phyloP scores from a whole-genome alignment of 1,284 basidiomycete species.

The Microbotryum lychnidis-dioicae region DNA sequence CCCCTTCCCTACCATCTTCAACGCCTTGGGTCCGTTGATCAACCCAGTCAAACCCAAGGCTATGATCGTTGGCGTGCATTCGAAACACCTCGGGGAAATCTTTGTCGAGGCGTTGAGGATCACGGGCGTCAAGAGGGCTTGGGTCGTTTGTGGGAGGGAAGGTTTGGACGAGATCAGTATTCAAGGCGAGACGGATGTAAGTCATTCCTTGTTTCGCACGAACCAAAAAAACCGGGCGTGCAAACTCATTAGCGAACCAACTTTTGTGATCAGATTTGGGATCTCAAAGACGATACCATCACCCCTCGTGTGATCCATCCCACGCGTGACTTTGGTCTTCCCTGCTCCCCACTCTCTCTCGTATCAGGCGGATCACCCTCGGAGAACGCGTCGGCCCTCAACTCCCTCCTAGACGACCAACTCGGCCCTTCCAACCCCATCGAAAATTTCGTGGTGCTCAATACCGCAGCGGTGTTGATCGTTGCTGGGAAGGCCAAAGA shows the following conservation, averaged over 20 bases:
- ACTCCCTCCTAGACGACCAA: constrained; percentile 48
- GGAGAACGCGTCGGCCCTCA: constrained; percentile 65
- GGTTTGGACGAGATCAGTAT: constrained; percentile 90
- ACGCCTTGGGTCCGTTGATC: constrained; percentile 86
- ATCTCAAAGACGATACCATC: constrained; percentile 43
- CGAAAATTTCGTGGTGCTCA: constrained; percentile 74
- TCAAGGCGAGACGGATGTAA: constrained; percentile 73
- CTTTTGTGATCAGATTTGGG: constrained; percentile 41
- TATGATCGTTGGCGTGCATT: constrained; percentile 86
- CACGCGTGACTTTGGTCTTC: constrained; percentile 58
- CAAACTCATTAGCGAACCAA: no score
- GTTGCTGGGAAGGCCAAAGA: constrained; percentile 64
- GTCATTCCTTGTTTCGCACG: constrained; percentile 10
- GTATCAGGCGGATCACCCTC: constrained; percentile 65
- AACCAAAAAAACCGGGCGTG: no score
- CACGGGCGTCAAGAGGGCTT: constrained; percentile 61
- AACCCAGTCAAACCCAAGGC: constrained; percentile 79
- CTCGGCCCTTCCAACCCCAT: constrained; percentile 44
- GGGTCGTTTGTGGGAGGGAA: constrained; percentile 91
- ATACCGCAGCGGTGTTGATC: constrained; percentile 71
- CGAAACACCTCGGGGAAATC: constrained; percentile 68
- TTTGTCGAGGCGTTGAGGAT: constrained; percentile 66
- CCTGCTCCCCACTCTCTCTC: constrained; percentile 55
- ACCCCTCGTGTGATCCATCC: constrained; percentile 43
- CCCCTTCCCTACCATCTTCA: constrained; percentile 96